Percentiles rank a stretch among this genome's conserved stretches.
Evolutionary conservation across 768 basidiomycete genomes (phyloP).

Genomic region (Lactifluus echinatus): DNA sequence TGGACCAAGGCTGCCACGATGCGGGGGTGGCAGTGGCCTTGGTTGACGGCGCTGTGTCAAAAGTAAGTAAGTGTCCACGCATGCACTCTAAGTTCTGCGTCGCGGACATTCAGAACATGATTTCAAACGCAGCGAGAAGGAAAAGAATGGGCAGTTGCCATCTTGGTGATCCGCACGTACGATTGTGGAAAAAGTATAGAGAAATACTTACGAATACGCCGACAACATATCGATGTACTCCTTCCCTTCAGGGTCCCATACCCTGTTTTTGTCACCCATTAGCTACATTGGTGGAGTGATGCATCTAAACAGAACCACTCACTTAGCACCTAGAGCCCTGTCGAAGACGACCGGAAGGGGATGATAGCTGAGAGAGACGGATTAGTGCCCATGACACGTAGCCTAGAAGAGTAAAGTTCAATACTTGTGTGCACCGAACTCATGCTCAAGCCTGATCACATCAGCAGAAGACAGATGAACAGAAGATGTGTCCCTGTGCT

Average conservation of each 20-base stretch:
- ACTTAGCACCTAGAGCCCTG: conserved; percentile 81
- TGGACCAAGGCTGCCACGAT: conserved; percentile 73
- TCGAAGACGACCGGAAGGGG: conserved; percentile 94
- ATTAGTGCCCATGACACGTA: neutral
- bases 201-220: conserved; percentile 77
- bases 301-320: conserved; percentile 38
- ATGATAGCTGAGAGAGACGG: conserved; percentile 61
- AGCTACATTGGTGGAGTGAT: conserved; percentile 14
- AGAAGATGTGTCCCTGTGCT: neutral
- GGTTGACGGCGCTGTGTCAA: conserved; percentile 70
- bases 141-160: neutral
- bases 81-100: neutral
- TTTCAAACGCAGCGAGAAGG: neutral
- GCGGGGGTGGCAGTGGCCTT: conserved; percentile 90
- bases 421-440: conserved; percentile 85
- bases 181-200: conserved; percentile 5
- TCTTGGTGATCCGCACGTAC: neutral
- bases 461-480: conserved; percentile 49
- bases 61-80: neutral
- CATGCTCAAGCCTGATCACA: conserved; percentile 73
- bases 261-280: conserved; percentile 32
- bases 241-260: conserved; percentile 92
- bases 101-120: neutral
- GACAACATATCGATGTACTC: conserved; percentile 98
- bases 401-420: conserved; percentile 26